Evolutionary conservation across 2,329 filamentous ascomycete genomes (phyloP), one percentile per base, ranked within the genome.

Genomic region (Dactylonectria estremocensis): DNA sequence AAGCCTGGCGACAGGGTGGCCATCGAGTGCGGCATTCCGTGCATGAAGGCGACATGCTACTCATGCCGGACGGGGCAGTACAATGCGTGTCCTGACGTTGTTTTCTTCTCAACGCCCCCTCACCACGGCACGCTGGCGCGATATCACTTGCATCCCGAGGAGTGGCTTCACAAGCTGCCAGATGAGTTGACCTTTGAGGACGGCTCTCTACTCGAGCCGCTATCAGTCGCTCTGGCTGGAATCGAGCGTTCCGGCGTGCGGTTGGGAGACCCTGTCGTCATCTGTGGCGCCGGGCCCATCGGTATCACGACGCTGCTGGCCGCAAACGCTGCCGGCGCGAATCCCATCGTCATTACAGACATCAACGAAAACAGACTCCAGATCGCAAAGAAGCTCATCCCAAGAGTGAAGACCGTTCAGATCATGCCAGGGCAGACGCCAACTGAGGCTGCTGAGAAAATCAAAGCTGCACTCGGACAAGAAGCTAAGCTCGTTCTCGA

Each of bases 401-500:
- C 79, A 76, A 69, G 78, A 64, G 64, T 83, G 77, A 69, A 82
- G 82, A 90, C 66, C 85, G 64, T 66, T 3, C 45, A 14, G 5
- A 46, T 58, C 13, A 56, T 72, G 5, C 61, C 72, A 3, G 69
- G 49, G 0, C 69, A 75, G 20, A 66, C 74, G 8, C 68, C 79
- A 1, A 79, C 78, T 43, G 69, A 54, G 2, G 65, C 72, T 1
- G 73, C 74, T 1, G 75, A 77, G 54, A 75, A 73, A 6, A 75
- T 76, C 2, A 66, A 70, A 16, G 76, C 76, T 49, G 71, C 69
- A 1, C 31, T 76, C 11, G 68, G 67, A 1, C 68, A 72, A n/a
- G 74, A 91, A 74, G 89, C 90, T 2, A 84, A 86, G 31, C 80
- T 91, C 35, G 87, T 86, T 3, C 83, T 93, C 77, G 91, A 92